These are phyloP conservation scores for Volvox africanus DNA, from an alignment of 139 green algal genomes.

Conservation along the genomic window DNA sequence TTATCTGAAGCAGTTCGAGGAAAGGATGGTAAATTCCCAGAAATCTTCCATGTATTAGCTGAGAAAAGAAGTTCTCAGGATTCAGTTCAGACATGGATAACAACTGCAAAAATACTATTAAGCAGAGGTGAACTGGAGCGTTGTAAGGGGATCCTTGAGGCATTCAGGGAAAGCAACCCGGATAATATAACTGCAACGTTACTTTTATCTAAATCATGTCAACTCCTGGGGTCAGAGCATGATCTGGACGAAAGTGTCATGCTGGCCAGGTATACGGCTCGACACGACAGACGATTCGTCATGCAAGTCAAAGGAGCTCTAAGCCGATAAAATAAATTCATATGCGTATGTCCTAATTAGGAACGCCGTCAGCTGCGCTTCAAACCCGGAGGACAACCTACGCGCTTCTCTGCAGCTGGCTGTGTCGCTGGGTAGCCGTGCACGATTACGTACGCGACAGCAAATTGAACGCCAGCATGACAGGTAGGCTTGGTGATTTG, in stretches of 20 bases:
- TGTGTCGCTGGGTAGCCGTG: conserved; percentile 14
- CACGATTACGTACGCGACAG: conserved; percentile 22
- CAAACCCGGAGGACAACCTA: background rate
- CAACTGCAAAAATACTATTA: background rate
- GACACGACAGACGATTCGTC: background rate
- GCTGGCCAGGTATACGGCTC: background rate
- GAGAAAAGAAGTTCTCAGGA: background rate
- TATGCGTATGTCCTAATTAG: no score
- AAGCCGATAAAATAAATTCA: no score
- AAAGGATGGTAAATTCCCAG: conserved; percentile 19
- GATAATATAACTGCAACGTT: background rate
- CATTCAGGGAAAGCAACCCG: background rate
- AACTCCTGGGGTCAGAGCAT: background rate
- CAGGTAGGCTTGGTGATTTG: background rate
- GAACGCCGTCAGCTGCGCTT: background rate
- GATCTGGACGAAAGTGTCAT: conserved; percentile 3
- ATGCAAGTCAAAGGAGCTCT: no score
- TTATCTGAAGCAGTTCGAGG: conserved; percentile 7
- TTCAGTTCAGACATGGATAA: background rate
- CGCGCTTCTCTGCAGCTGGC: conserved; percentile 1
- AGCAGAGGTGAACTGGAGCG: background rate
- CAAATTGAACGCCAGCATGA: conserved; percentile 28
- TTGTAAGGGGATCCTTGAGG: background rate
- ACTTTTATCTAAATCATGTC: conserved; percentile 2
- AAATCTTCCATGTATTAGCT: background rate